phyloP scores from a whole-genome alignment of 306 rosid species.

The Gynostemma pentaphyllum region DNA sequence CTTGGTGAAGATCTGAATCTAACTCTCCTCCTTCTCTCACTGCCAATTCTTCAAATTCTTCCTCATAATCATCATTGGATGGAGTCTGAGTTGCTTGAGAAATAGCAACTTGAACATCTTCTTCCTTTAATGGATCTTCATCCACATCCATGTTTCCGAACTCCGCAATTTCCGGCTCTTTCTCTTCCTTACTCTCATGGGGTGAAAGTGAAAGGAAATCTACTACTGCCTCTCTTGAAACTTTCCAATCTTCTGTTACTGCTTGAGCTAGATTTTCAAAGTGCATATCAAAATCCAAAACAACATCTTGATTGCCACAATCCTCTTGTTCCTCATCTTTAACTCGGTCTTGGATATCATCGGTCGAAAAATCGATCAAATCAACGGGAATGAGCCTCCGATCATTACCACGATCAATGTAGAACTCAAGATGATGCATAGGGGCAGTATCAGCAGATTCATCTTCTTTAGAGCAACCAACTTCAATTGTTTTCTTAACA shows the following conservation, averaged over 20 bases:
- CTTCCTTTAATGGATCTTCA: background rate
- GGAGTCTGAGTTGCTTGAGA: slow-evolving; percentile 25
- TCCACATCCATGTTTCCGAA: slow-evolving; percentile 16
- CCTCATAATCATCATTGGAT: slow-evolving; percentile 16
- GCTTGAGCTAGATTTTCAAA: slow-evolving; percentile 32
- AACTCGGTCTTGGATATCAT: slow-evolving; percentile 17
- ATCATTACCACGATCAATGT: slow-evolving; percentile 54
- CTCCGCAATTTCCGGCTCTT: slow-evolving; percentile 13
- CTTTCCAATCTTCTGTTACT: slow-evolving; percentile 53
- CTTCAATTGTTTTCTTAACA: slow-evolving; percentile 3
- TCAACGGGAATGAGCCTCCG: slow-evolving; percentile 76
- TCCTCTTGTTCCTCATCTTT: slow-evolving; percentile 29
- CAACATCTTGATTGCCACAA: slow-evolving; percentile 39
- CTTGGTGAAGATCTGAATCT: slow-evolving; percentile 35
- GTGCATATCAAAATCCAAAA: slow-evolving; percentile 59
- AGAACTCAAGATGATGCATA: slow-evolving; percentile 76
- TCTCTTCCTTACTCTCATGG: background rate
- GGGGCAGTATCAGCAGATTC: slow-evolving; percentile 21
- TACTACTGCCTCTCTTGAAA: slow-evolving; percentile 27
- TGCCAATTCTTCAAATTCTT: slow-evolving; percentile 12
- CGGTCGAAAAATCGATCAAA: slow-evolving; percentile 30
- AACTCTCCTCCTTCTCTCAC: slow-evolving; percentile 21
- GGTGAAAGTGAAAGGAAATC: background rate
- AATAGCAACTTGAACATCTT: slow-evolving; percentile 14
- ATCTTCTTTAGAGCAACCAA: slow-evolving; percentile 15